Evolutionary conservation across 2,329 filamentous ascomycete genomes (phyloP).

Genomic region (Phoma herbarum): DNA sequence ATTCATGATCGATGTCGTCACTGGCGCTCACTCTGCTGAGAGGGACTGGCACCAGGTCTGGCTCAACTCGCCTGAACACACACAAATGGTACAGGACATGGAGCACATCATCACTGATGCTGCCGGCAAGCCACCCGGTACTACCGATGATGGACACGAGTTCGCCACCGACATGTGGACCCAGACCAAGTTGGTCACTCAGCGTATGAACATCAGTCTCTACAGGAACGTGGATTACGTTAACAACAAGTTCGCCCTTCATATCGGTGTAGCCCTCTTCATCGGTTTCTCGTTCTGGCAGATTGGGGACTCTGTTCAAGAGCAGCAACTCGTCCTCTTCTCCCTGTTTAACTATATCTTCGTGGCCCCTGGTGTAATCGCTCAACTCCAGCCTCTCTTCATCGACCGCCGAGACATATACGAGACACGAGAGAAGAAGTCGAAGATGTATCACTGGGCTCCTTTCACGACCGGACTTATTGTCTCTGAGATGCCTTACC

Average conservation of each 20-base stretch:
- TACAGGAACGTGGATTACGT: conserved; percentile 40
- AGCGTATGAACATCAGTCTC: conserved; percentile 33
- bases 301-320: conserved; percentile 41
- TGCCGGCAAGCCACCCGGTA: conserved; percentile 49
- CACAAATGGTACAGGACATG: conserved; percentile 48
- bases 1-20: conserved; percentile 82
- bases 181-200: conserved; percentile 36
- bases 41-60: conserved; percentile 52
- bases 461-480: conserved; percentile 75
- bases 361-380: conserved; percentile 53
- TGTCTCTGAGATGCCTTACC: conserved; percentile 73
- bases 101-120: conserved; percentile 51
- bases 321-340: conserved; percentile 55
- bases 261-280: conserved; percentile 37
- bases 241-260: conserved; percentile 39
- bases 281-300: conserved; percentile 42
- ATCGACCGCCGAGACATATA: conserved; percentile 59
- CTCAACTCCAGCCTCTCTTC: conserved; percentile 55
- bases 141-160: conserved; percentile 52
- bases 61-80: conserved; percentile 47
- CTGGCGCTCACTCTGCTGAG: conserved; percentile 14
- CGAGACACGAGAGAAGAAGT: conserved; percentile 67
- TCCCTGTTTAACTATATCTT: conserved; percentile 61
- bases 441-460: conserved; percentile 77
- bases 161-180: conserved; percentile 38